Base-by-base conservation (phyloP, 2,329 filamentous ascomycete genomes). In the Chaetothyriales sp. region DNA sequence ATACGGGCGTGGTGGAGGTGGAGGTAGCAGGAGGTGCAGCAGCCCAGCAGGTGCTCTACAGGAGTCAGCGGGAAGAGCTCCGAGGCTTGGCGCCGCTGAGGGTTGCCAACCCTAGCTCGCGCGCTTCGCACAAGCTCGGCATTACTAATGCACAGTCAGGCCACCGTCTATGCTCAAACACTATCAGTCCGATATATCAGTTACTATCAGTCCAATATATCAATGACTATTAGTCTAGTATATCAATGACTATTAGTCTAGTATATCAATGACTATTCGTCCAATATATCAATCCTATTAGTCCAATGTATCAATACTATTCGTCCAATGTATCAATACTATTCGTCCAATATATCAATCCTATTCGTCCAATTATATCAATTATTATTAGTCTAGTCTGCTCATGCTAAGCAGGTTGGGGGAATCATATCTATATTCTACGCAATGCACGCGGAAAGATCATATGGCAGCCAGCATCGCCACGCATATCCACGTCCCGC, bases 21-120 rank as follows among this genome's bases (percentile, higher is more conserved):
- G n/a, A n/a, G n/a, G n/a, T n/a, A n/a, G n/a, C 44, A 3, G 20
- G 29, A 51, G 49, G 43, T 25, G 15, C 20, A 28, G 9, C 13
- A 25, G 3, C n/a, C 37, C n/a, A 49, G 51, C 51, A 52, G 51
- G 25, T 45, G 40, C 33, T 46, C 9, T 28, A 46, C 18, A 18
- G 19, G 44, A 28, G 44, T 45, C 66, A 54, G 50, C 53, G 56
- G 47, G 40, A 44, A 7, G 19, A 50, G 33, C 45, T 48, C 10
- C 47, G 10, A 20, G 28, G 10, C 46, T 48, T 48, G 22, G 22
- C 46, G 19, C 18, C 18, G 44, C 3, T 25, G 22, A 25, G 22
- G 22, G 22, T 25, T 25, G 22, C 6, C 22, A 25, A 25, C 22
- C 33, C 33, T 40, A 40, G 33, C 33, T 40, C 10, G 10, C 33